Base-by-base conservation (phyloP, 768 basidiomycete genomes). In the Suillus fuscotomentosus region DNA sequence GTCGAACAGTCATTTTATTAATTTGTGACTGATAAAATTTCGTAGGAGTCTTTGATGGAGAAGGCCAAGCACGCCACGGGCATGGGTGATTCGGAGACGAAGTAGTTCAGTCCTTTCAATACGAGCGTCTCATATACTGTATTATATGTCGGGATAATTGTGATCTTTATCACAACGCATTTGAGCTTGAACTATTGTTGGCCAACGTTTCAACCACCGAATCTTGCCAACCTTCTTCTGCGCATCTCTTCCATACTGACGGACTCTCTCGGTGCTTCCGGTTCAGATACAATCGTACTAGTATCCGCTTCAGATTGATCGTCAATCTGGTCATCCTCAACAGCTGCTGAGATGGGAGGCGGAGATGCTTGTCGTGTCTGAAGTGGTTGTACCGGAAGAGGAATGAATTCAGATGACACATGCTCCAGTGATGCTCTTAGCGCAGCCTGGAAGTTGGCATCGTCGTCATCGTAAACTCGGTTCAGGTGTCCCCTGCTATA, bases 401-500 rank as follows among this genome's bases (percentile, higher is more conserved):
- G 69, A 34, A 75, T 68, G 76, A 81, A 88, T 38, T 81, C 88
- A 47, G 77, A 75, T 1, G 90, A 88, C 24, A 87, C 73, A 48
- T 79, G 79, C 71, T 90, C 89, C 66, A 96, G 79, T 43, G 94
- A 95, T 3, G 93, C 95, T 71, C 81, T 88, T 56, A 97, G 80
- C 5, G 95, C 95, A 13, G 94, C 94, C 76, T 96, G 95, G 54
- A 97, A 77, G 69, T 92, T 89, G 27, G 85, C 86, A 69, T 97
- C 94, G 60, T 95, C 94, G 67, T 96, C 94, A 66, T 95, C 94
- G 68, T 92, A 88, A 45, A 88, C 84, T 54, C 86, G 78, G 60
- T 82, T 65, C 36, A 60, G 61, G 5, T 65, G 69, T 66, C 42
- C 65, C 56, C 65, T 57, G 54, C 55, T 41, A 61, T 48, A 66